A percentile compares a stretch with the other conserved stretches of the same genome.
Evolutionary conservation across 2,329 filamentous ascomycete species (phyloP).

Genomic region (Diaporthe velutina): DNA sequence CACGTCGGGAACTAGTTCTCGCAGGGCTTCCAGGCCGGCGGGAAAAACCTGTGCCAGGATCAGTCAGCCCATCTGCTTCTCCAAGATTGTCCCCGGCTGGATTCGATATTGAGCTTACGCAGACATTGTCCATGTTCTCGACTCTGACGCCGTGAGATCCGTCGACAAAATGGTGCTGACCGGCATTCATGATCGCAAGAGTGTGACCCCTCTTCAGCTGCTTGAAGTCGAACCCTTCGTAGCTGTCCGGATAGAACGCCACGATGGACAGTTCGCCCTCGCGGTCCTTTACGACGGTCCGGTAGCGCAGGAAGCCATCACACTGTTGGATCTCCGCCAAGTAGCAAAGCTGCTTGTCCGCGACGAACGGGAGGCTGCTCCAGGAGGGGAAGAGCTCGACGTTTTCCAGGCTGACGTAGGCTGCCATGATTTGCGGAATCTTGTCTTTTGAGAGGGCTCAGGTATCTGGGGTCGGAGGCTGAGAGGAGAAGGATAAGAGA

Average conservation of each 20-base stretch:
- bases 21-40: neutral
- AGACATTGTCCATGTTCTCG: slow-evolving; percentile 20
- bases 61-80: neutral
- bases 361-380: neutral
- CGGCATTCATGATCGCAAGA: slow-evolving; percentile 43
- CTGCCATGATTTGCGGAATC: neutral
- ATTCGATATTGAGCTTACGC: neutral
- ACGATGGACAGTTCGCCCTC: slow-evolving; percentile 36
- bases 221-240: slow-evolving; percentile 38
- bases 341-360: slow-evolving; percentile 51
- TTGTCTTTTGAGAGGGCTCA: neutral
- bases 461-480: neutral
- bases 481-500: neutral
- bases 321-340: slow-evolving; percentile 53
- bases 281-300: slow-evolving; percentile 41
- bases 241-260: slow-evolving; percentile 42
- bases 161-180: slow-evolving; percentile 38
- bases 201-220: slow-evolving; percentile 42
- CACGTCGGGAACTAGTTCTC: neutral
- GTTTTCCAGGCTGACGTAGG: neutral
- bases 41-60: slow-evolving; percentile 2
- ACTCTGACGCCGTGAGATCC: slow-evolving; percentile 16
- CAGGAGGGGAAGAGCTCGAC: neutral
- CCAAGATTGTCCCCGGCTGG: no score
- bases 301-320: slow-evolving; percentile 38